phyloP scores from a whole-genome alignment of 108 stramenopile species.

The Aurantiochytrium sp. region DNA sequence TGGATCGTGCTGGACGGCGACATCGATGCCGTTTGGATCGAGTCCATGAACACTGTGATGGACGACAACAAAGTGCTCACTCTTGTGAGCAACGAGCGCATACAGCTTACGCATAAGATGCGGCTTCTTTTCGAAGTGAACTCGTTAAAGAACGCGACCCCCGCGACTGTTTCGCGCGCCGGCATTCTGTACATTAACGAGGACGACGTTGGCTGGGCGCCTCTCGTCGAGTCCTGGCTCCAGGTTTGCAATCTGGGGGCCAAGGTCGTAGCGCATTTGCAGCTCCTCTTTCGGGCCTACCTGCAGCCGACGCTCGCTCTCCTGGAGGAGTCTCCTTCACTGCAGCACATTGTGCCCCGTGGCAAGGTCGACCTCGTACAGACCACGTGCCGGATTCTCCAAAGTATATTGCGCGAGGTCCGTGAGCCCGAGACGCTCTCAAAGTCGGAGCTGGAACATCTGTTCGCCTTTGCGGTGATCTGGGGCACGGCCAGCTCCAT shows the following conservation, averaged over 20 bases:
- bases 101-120: conserved; percentile 57
- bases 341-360: conserved; percentile 52
- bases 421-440: not conserved
- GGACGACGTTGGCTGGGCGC: conserved; percentile 40
- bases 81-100: conserved; percentile 60
- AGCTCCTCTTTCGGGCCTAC: conserved; percentile 43
- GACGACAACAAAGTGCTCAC: conserved; percentile 69
- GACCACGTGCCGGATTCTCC: conserved; percentile 42
- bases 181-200: conserved; percentile 58
- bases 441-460: conserved; percentile 21
- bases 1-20: conserved; percentile 66
- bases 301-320: conserved; percentile 44
- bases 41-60: conserved; percentile 67
- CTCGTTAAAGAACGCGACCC: conserved; percentile 56
- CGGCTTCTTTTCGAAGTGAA: conserved; percentile 63
- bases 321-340: conserved; percentile 1
- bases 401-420: conserved; percentile 30
- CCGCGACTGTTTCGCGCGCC: conserved; percentile 59
- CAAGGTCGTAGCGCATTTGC: conserved; percentile 27
- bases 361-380: conserved; percentile 49
- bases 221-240: conserved; percentile 40
- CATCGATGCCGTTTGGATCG: conserved; percentile 66
- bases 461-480: conserved; percentile 55
- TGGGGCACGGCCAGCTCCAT: conserved; percentile 57
- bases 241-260: not conserved